phyloP scores from a whole-genome alignment of 805 yeast genomes.

The Pichia occidentalis region DNA sequence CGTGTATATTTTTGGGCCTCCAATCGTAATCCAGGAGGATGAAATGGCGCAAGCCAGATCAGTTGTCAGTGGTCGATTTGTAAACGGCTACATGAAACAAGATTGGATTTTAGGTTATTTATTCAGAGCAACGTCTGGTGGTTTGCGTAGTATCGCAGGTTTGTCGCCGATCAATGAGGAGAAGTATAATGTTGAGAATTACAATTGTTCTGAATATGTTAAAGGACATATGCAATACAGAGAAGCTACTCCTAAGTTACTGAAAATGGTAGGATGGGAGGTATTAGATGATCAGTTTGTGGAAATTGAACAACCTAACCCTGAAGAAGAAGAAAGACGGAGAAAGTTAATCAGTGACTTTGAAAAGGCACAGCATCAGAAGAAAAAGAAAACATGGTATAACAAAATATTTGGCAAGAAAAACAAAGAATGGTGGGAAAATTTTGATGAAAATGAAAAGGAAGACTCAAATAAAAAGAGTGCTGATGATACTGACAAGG shows the following conservation, averaged over 20 bases:
- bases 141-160: conserved; percentile 86
- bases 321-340: conserved; percentile 77
- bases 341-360: conserved; percentile 77
- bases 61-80: conserved; percentile 82
- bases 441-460: conserved; percentile 35
- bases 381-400: conserved; percentile 39
- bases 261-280: conserved; percentile 66
- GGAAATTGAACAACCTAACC: conserved; percentile 94
- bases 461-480: no score
- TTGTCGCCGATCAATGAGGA: conserved; percentile 62
- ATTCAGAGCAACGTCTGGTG: conserved; percentile 94
- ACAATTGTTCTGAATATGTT: conserved; percentile 79
- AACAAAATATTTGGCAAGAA: conserved; percentile 37
- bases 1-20: conserved; percentile 83
- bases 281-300: conserved; percentile 85
- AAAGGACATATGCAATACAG: conserved; percentile 98
- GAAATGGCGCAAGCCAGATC: conserved; percentile 73
- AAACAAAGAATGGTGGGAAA: conserved; percentile 53
- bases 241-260: conserved; percentile 79
- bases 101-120: conserved; percentile 96
- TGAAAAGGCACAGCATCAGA: conserved; percentile 35
- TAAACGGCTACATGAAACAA: conserved; percentile 84
- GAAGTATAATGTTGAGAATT: conserved; percentile 53
- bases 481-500: conserved; percentile 18
- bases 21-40: conserved; percentile 71